Evolutionary conservation across 306 rosid genomes (phyloP).

Genomic region (Begonia fuchsioides): DNA sequence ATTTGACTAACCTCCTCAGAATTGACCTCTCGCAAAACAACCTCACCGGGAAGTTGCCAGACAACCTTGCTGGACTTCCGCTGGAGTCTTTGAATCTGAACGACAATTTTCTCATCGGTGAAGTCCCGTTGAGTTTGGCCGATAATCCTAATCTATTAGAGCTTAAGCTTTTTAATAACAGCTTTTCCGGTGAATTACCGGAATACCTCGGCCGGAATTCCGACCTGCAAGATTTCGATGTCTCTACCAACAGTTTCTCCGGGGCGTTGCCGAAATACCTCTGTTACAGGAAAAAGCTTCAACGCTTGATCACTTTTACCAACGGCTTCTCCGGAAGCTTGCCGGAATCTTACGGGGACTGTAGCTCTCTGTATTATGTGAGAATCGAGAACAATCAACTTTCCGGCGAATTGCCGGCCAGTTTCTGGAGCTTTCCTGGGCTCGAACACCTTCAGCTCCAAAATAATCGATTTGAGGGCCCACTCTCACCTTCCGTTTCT

Average conservation of each 20-base stretch:
- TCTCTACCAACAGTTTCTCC: constrained; percentile 48
- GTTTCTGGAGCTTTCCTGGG: constrained; percentile 37
- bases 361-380: constrained; percentile 38
- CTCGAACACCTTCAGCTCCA: constrained; percentile 23
- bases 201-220: constrained; percentile 42
- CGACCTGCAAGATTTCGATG: constrained; percentile 31
- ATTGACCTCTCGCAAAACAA: constrained; percentile 59
- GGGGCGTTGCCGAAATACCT: constrained; percentile 48
- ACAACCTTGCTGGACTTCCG: constrained; percentile 23
- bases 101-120: constrained; percentile 57
- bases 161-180: constrained; percentile 58
- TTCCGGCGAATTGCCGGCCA: constrained; percentile 34
- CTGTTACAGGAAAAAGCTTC: constrained; percentile 36
- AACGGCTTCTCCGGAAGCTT: constrained; percentile 44
- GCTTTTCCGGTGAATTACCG: constrained; percentile 46
- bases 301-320: constrained; percentile 22
- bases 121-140: constrained; percentile 38
- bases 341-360: constrained; percentile 26
- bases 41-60: constrained; percentile 43
- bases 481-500: constrained; percentile 27
- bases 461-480: constrained; percentile 40
- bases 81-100: constrained; percentile 29
- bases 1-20: constrained; percentile 22
- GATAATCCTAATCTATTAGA: constrained; percentile 23
- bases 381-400: constrained; percentile 44